Evolutionary conservation across 2,329 filamentous ascomycete species (phyloP), one percentile per base, ranked within the genome.

Genomic region (Colletotrichum endophyticum): DNA sequence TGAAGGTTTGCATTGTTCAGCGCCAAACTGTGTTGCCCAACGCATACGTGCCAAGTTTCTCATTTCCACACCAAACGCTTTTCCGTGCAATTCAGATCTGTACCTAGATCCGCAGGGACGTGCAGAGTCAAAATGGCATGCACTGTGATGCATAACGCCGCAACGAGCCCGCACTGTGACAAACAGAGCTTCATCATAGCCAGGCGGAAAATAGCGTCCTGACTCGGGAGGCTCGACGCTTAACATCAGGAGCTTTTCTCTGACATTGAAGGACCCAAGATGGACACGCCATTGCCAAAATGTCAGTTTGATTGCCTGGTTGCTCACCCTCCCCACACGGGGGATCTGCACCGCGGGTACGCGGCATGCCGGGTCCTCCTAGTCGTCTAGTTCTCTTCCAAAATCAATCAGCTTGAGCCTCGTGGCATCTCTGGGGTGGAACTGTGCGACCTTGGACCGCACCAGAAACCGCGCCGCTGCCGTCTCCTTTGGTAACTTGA

Each of bases 381-480:
- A 92, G 80, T 89, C 88, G 66, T 92, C 91, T 77, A 94, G 81
- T 78, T 93, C 92, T 74, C 90, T 89, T 19, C 92, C 92, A 86
- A 93, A 94, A 82, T 94, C 92, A 63, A 94, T 84, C 63, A 94
- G 82, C 66, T 90, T 88, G 68, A 94, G 83, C 81, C 85, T 88
- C 57, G 86, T 90, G 16, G 92, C 91, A 83, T 94, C 92, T 77
- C 87, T 90, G 5, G 91, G 92, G 79, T 94, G 92, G 79, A 94
- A 93, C 79, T 92, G 89, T 5, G 92, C 92, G 56, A 93, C 92
- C 80, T 93, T 93, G 49, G 91, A 92, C 72, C 92, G 85, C 39
- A 94, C 91, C 27, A 94, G 85, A 79, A 94, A 94, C 78, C 92
- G 88, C 4, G 90, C 90, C 15, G 91, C 91, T 4, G 92, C 91